Evolutionary conservation across 306 rosid species (phyloP).

Genomic region (Trifolium repens): DNA sequence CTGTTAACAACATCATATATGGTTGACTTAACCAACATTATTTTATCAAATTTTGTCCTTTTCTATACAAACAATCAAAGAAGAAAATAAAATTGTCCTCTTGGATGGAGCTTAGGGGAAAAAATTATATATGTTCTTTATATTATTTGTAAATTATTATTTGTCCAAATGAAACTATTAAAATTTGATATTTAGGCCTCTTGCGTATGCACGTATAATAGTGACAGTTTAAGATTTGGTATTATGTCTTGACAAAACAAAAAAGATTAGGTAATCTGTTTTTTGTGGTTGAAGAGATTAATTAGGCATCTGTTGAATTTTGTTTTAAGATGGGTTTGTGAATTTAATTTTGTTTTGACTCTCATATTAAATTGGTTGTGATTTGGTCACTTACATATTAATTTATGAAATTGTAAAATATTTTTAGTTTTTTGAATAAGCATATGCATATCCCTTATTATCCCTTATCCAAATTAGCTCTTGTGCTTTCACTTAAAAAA

Average conservation of each 20-base stretch:
- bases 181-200: conserved; percentile 2
- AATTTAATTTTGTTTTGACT: not conserved
- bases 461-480: not conserved
- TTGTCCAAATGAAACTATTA: conserved; percentile 33
- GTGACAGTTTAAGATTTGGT: not conserved
- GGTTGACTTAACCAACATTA: conserved; percentile 44
- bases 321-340: not conserved
- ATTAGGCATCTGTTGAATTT: not conserved
- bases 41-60: conserved; percentile 37
- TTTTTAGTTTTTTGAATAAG: not conserved
- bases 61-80: conserved; percentile 46
- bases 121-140: not conserved
- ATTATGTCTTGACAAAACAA: not conserved
- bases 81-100: not conserved
- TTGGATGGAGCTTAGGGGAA: not conserved
- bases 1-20: conserved; percentile 43
- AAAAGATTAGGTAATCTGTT: no score
- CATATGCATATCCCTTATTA: no score
- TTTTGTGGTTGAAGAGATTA: no score
- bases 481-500: no score
- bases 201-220: not conserved
- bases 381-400: no score
- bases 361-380: no score
- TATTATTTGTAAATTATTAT: conserved; percentile 5
- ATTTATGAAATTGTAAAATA: not conserved